Percentiles rank a stretch among this genome's conserved stretches.
These are phyloP conservation scores for Backusella liffmaniae DNA, from an alignment of 192 early-diverging fungal genomes.

Conservation along the genomic window DNA sequence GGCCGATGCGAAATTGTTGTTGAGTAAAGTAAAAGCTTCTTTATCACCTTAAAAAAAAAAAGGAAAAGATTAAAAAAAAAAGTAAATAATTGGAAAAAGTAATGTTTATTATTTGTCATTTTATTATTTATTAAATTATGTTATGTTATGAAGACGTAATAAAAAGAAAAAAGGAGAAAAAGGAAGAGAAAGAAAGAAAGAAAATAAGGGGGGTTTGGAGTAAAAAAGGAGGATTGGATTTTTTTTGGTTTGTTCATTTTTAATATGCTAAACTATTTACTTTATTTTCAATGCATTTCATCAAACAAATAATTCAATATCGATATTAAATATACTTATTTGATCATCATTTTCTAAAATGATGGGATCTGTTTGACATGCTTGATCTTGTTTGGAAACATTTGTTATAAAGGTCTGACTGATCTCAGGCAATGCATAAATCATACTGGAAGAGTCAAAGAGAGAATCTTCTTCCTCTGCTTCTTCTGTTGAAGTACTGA, in stretches of 20 bases:
- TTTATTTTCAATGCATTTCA: background rate
- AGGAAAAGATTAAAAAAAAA: background rate
- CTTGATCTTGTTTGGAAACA: background rate
- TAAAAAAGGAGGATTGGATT: background rate
- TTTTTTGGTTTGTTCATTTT: background rate
- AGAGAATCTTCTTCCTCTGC: background rate
- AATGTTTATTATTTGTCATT: background rate
- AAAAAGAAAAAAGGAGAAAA: background rate
- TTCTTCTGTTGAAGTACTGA: background rate
- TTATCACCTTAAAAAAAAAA: background rate
- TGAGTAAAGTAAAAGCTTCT: constrained; percentile 11
- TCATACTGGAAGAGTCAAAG: background rate
- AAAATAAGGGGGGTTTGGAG: too few relatives aligned
- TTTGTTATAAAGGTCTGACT: background rate
- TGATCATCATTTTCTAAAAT: background rate
- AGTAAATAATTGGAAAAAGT: background rate
- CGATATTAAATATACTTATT: background rate
- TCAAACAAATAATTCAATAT: background rate
- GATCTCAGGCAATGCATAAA: background rate
- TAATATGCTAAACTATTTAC: background rate
- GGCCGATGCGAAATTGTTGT: constrained; percentile 4
- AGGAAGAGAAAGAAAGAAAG: background rate
- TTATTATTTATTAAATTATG: background rate
- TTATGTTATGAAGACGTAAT: background rate
- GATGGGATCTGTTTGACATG: background rate